A percentile compares a stretch with the other conserved stretches of the same genome.
These are phyloP conservation scores for Chaetomium sp. DNA, from an alignment of 2,329 filamentous ascomycete species.

Conservation along the genomic window DNA sequence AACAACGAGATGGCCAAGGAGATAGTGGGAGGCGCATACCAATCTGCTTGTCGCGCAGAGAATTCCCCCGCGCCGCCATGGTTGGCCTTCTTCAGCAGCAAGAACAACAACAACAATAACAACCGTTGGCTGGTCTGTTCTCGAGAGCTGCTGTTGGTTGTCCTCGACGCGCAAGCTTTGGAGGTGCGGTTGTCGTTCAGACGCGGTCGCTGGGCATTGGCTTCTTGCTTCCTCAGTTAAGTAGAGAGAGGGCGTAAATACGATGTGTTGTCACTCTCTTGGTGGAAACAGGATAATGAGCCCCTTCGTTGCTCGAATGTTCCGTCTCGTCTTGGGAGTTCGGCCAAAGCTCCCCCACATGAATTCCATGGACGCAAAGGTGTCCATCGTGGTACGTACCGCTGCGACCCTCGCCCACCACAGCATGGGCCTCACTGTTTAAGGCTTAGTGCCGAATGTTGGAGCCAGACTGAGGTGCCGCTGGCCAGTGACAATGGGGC, in stretches of 20 bases:
- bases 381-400: constrained; percentile 20
- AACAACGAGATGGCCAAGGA: not conserved
- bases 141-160: not conserved
- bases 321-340: constrained; percentile 19
- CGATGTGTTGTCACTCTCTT: constrained; percentile 8
- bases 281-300: not conserved
- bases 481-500: not conserved
- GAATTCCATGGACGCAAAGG: constrained; percentile 29
- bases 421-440: not conserved
- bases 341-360: constrained; percentile 32
- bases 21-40: constrained; percentile 38
- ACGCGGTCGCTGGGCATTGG: constrained; percentile 8
- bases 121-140: not conserved
- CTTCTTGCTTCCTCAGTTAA: not conserved
- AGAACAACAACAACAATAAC: not conserved
- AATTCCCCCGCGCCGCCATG: constrained; percentile 52
- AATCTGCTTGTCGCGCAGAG: constrained; percentile 56
- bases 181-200: not conserved
- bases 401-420: not conserved
- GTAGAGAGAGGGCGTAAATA: not conserved
- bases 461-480: not conserved
- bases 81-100: constrained; percentile 28
- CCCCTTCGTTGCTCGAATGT: constrained; percentile 13
- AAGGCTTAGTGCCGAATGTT: constrained; percentile 14
- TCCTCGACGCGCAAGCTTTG: constrained; percentile 6